Evolutionary conservation across 2,329 filamentous ascomycete species (phyloP).

Genomic region (Neocatenulostroma microsporum): DNA sequence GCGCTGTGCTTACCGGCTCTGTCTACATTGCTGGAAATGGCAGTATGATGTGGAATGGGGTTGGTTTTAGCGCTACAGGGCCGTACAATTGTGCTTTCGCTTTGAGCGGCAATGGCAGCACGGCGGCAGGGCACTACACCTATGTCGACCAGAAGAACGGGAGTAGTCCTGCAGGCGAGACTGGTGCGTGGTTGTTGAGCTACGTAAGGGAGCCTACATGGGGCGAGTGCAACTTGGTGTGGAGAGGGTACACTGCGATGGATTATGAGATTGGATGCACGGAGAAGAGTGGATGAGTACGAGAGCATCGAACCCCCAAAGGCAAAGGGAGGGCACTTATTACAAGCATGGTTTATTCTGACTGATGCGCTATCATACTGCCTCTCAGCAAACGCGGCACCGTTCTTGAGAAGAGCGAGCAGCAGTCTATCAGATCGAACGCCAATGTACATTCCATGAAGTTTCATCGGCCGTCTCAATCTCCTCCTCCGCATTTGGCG

Average conservation of each 20-base stretch:
- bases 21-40: conserved; percentile 5
- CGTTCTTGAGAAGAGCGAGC: no score
- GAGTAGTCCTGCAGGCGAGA: conserved; percentile 3
- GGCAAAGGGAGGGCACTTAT: no score
- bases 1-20: conserved; percentile 1
- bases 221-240: conserved; percentile 4
- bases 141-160: conserved; percentile 6
- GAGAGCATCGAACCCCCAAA: no score
- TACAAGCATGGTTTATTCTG: no score
- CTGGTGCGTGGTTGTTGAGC: conserved; percentile 1
- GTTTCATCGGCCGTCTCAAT: no score
- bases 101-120: conserved; percentile 1
- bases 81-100: conserved; percentile 6
- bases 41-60: conserved; percentile 3
- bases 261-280: conserved; percentile 5
- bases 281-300: not conserved
- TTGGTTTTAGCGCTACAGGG: conserved; percentile 4
- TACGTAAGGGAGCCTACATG: conserved; percentile 1
- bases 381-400: no score
- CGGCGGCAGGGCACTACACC: conserved; percentile 4
- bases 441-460: no score
- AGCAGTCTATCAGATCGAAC: no score
- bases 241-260: conserved; percentile 3
- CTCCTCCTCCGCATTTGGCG: no score
- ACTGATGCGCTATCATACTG: no score